Evolutionary conservation across 306 rosid species (phyloP).

Genomic region (Quercus gilva): DNA sequence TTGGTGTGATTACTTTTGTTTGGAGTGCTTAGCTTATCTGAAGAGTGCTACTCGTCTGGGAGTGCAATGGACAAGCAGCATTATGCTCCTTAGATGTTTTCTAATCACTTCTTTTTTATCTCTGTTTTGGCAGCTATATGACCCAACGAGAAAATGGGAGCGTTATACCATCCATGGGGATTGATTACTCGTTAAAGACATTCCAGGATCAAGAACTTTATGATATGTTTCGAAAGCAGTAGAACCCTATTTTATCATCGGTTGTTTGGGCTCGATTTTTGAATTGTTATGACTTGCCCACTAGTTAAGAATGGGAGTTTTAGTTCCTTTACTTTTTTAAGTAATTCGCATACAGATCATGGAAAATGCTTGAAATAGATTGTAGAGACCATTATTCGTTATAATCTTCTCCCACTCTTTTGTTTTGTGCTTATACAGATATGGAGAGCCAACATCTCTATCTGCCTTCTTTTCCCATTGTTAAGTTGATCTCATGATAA

Average conservation of each 20-base stretch:
- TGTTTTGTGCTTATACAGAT: not conserved
- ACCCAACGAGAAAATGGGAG: slow-evolving; percentile 67
- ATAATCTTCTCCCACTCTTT: not conserved
- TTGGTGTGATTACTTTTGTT: not conserved
- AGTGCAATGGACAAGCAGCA: too few relatives aligned
- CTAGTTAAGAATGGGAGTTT: not conserved
- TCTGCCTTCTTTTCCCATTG: too few relatives aligned
- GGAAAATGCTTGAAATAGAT: not conserved
- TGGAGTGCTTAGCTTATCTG: not conserved
- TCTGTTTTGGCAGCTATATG: slow-evolving; percentile 41
- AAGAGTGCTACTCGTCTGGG: not conserved
- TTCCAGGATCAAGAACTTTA: not conserved
- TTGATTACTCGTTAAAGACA: slow-evolving; percentile 13
- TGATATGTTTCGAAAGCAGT: not conserved
- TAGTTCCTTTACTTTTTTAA: not conserved
- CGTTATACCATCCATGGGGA: slow-evolving; percentile 76
- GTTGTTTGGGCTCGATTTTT: not conserved
- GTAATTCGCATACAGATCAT: not conserved
- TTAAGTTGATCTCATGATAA: too few relatives aligned
- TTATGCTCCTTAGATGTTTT: not conserved
- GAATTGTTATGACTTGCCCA: not conserved
- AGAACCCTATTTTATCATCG: not conserved
- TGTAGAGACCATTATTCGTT: not conserved
- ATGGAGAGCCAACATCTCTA: not conserved
- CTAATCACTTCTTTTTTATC: not conserved